Conservation (phyloP, 805 yeast genomes). For the Candida chilensis region DNA sequence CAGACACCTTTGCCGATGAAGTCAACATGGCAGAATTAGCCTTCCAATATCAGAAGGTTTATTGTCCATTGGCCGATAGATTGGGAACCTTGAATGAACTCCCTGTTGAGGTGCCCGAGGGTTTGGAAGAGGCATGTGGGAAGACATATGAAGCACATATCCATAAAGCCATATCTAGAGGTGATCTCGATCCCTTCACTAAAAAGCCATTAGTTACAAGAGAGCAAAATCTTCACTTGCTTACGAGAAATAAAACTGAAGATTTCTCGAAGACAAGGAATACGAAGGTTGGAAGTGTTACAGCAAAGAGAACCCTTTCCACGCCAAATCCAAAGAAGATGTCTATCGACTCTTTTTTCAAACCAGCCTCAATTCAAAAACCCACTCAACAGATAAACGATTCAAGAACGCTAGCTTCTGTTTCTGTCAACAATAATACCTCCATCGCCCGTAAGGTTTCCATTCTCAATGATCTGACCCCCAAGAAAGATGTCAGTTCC, state of each 20-base stretch:
- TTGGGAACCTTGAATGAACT: slow-evolving; percentile 54
- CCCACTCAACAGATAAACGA: too few relatives aligned
- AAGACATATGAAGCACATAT: slow-evolving; percentile 27
- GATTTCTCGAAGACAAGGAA: too few relatives aligned
- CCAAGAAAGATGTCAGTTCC: too few relatives aligned
- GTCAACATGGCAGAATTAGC: slow-evolving; percentile 65
- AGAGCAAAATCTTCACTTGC: slow-evolving; percentile 22
- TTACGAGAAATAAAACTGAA: not conserved
- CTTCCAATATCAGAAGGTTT: slow-evolving; percentile 80
- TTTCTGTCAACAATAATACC: too few relatives aligned
- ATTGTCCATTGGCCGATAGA: slow-evolving; percentile 43
- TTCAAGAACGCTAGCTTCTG: too few relatives aligned
- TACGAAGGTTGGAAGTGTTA: too few relatives aligned
- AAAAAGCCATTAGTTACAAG: slow-evolving; percentile 36
- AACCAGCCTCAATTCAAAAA: too few relatives aligned
- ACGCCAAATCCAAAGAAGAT: too few relatives aligned
- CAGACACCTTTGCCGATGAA: slow-evolving; percentile 49
- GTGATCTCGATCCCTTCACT: slow-evolving; percentile 58
- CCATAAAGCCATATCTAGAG: slow-evolving; percentile 52
- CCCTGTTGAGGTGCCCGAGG: slow-evolving; percentile 27
- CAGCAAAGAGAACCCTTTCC: too few relatives aligned
- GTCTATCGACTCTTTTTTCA: too few relatives aligned
- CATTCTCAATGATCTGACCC: too few relatives aligned
- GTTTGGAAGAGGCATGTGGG: slow-evolving; percentile 37
- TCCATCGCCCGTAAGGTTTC: too few relatives aligned